Base-by-base conservation (phyloP, 352 stramenopile genomes). In the Phytophthora foliorum region DNA sequence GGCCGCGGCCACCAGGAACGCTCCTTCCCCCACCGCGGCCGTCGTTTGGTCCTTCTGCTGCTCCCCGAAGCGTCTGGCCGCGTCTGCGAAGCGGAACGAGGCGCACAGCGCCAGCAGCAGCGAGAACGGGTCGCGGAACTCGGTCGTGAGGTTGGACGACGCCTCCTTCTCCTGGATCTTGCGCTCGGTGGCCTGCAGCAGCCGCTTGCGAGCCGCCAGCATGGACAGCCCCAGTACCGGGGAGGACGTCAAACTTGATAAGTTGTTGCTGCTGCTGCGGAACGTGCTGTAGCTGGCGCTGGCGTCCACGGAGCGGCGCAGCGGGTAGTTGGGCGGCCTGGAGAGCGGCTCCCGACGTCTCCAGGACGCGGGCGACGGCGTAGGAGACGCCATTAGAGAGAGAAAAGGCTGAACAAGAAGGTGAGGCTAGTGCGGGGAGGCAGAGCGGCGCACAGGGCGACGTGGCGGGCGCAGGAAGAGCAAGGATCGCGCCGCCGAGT, bases 141-240 rank as follows among this genome's bases (percentile, higher is more conserved):
- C 87, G 19, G 80, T 84, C 24, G 82, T 92, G 63, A 88, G 78
- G 72, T 85, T 79, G 21, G 52, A 66, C 10, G 74, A 89, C 52
- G 67, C 69, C 67, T 92, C 84, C 39, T 92, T 94, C 71, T 91
- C 83, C 22, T 75, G 73, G 64, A 94, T 81, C 72, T 94, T 89
- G 53, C 72, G 62, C 63, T 94, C 78, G 62, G 94, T 89, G 42
- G 85, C 82, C 16, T 72, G 55, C 48, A 95, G 74, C 9, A 96
- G 75, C 6, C 80, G 78, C 22, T 69, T 64, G 4, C 89, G 78
- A 29, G 86, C 89, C 6, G 57, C 65, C 6, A 57, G 42, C 45
- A 69, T 94, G 11, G 81, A 83, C 11, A 94, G 69, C 0, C 89
- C 89, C 17, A 94, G 59, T 10, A 64, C 27, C 11, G 69, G 70